Evolutionary conservation across 176 grass and related monocot species (phyloP), one percentile per base, ranked within the genome.

Genomic region (Rhipidocladum racemiflorum): DNA sequence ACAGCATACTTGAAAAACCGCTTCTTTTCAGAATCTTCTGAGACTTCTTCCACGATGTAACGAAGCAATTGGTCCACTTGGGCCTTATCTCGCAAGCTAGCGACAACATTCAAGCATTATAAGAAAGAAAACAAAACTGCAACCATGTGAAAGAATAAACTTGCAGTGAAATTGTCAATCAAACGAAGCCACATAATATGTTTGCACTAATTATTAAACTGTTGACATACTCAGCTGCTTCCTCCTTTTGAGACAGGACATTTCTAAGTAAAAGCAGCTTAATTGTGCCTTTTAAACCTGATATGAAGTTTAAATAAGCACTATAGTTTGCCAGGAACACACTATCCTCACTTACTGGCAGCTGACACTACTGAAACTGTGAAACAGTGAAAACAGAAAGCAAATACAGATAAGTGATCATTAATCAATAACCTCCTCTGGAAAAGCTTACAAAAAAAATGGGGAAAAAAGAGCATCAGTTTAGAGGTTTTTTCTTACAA

Each of bases 41-140:
- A 80, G 70, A 82, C 83, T 85, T 96, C 93, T 84, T 96, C 90
- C 61, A 96, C 88, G 25, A 96, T 89, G 81, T 96, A 96, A 55
- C 44, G 81, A 75, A 96, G 93, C 71, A 96, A 83, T 61, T 92
- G 84, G 86, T 93, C 78, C 87, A 91, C 91, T 91, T 97, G 91
- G 56, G 89, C 78, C 70, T 74, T 93, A 23, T 91, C 94, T 81
- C 89, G 82, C 84, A 97, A 89, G 81, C 94, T 97, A 78, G 23
- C 76, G 35, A 71, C 51, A 76, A 45, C 30, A 87, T 57, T 46
- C 18, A 74, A 66, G 51, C 14, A 67, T 21, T 55, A 42, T 86
- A 65, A 86, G 29, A 18, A 44, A 1, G 21, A 18, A 53, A 74
- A 79, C 7, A 23, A 86, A 44, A 55, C 0, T 25, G 73, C 17